Evolutionary conservation across 1,284 basidiomycete genomes (phyloP).

Genomic region (Melampsora allii-populina): DNA sequence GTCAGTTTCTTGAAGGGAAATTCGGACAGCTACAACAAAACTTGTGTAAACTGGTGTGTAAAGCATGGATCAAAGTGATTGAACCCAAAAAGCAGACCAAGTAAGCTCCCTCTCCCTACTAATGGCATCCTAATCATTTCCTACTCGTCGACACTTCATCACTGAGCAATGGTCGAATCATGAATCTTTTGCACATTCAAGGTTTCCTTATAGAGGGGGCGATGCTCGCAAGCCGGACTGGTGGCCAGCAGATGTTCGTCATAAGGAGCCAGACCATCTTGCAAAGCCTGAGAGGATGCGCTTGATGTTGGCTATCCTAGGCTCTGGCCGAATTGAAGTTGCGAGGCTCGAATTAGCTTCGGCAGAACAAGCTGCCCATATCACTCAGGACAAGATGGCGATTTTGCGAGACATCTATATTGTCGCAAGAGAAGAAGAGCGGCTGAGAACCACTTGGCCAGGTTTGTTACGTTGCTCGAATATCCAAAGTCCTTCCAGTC

Average conservation of each 20-base stretch:
- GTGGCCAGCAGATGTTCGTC: constrained; percentile 58
- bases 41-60: constrained; percentile 58
- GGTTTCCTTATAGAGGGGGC: constrained; percentile 58
- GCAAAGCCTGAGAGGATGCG: constrained; percentile 55
- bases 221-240: constrained; percentile 57
- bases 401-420: constrained; percentile 58
- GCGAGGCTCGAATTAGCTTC: constrained; percentile 57
- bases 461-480: constrained; percentile 4
- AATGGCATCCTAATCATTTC: too few species aligned
- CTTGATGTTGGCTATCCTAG: constrained; percentile 56
- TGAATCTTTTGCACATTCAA: not conserved
- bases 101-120: constrained; percentile 39
- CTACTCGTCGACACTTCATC: too few species aligned
- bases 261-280: constrained; percentile 59
- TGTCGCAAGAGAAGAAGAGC: constrained; percentile 55
- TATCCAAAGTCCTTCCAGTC: not conserved
- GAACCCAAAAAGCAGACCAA: constrained; percentile 60
- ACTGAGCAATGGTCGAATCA: not conserved
- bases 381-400: constrained; percentile 55
- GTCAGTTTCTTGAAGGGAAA: constrained; percentile 51
- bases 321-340: constrained; percentile 54
- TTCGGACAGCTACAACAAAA: constrained; percentile 56
- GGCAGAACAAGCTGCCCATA: constrained; percentile 56
- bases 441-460: constrained; percentile 29
- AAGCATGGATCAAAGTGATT: constrained; percentile 59